Evolutionary conservation across 2,329 filamentous ascomycete genomes (phyloP).

Genomic region (Plectosphaerella sp.): DNA sequence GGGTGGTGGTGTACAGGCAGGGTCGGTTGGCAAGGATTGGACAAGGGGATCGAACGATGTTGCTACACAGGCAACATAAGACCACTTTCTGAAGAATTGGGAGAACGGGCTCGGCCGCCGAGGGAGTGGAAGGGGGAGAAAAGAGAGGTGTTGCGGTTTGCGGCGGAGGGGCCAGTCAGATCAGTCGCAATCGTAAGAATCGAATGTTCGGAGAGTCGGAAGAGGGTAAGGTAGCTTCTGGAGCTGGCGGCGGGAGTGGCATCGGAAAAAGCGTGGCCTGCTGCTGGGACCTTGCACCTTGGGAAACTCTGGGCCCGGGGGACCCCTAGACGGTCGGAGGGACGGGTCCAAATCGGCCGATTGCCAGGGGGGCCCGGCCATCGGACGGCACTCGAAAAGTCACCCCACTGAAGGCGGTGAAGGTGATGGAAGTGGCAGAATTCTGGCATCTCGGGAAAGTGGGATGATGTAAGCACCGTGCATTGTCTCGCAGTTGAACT

Average conservation of each 20-base stretch:
- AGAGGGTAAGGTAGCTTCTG: neutral
- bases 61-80: conserved; percentile 1
- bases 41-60: neutral
- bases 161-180: neutral
- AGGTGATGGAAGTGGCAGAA: too few species aligned
- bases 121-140: neutral
- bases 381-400: neutral
- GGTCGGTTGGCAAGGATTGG: neutral
- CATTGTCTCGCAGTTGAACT: neutral
- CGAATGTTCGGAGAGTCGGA: conserved; percentile 2
- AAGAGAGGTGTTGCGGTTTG: neutral
- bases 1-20: too few species aligned
- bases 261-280: neutral
- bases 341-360: neutral
- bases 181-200: conserved; percentile 2
- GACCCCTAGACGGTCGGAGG: neutral
- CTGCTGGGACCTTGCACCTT: neutral
- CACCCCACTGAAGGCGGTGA: too few species aligned
- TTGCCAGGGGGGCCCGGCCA: neutral
- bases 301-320: too few species aligned
- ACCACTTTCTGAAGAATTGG: neutral
- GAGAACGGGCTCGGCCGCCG: neutral
- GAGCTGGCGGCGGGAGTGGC: neutral
- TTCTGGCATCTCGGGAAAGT: neutral
- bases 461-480: too few species aligned